Base-by-base conservation (phyloP, 768 basidiomycete species). In the Fistulinella prunicolor region DNA sequence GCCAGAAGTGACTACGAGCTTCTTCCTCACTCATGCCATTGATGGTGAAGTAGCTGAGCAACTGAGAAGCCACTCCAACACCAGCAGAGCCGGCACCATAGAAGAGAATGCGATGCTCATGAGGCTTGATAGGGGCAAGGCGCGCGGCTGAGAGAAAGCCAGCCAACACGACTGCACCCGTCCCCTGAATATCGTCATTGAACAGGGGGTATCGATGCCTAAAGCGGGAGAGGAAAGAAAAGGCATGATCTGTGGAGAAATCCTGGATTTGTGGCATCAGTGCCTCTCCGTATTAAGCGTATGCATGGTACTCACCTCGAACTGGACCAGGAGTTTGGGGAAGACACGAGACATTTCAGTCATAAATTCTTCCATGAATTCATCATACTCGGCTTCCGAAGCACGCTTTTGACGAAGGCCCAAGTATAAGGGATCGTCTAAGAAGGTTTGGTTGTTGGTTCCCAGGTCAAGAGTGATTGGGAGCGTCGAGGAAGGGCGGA, bases 331-430 rank as follows among this genome's bases (percentile, higher is more conserved):
- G 42, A 90, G 75, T 56, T 87, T 84, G 0, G 92, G 93, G 76
- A 86, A 94, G 10, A 77, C 73, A 34, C 63, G 62, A 16, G 76
- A 70, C 77, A 94, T 89, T 66, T 89, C 90, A 34, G 73, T 62
- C 89, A 96, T 92, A 70, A 96, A 94, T 64, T 91, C 87, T 60
- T 94, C 90, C 86, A 96, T 89, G 68, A 95, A 93, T 38, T 76
- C 86, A 17, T 77, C 75, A 74, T 88, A 86, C 59, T 81, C 81
- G 17, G 71, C 70, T 21, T 82, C 79, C 1, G 80, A 71, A 21
- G 82, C 72, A 43, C 89, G 81, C 56, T 76, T 81, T 59, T 85
- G 81, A 40, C 88, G 82, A 35, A 89, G 76, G 22, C 94, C 94
- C 56, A 95, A 80, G 69, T 97, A 97, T 22, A 95, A 72, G 1